A percentile compares a stretch with the other conserved stretches of the same genome.
These are phyloP conservation scores for Eucalyptus erythrocorys DNA, from an alignment of 345 rosid species.

Conservation along the genomic window DNA sequence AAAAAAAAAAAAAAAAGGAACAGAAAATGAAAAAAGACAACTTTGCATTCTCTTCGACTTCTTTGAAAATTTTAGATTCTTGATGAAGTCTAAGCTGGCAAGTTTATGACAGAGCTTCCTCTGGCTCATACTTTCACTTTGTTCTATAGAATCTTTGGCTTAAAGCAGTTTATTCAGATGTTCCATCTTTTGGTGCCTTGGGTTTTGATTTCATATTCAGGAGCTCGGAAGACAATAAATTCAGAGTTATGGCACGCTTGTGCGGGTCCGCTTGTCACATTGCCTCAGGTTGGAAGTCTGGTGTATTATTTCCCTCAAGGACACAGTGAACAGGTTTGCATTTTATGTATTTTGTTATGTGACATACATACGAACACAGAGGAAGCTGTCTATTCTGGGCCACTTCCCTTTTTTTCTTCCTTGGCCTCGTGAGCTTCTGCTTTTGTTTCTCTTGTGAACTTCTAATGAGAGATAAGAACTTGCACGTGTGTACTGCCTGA, in stretches of 20 bases:
- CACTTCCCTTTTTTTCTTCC: background rate
- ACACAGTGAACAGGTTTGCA: slow-evolving; percentile 91
- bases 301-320: slow-evolving; percentile 98
- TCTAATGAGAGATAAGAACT: background rate
- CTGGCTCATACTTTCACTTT: background rate
- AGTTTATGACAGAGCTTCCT: background rate
- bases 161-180: background rate
- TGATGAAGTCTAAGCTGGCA: background rate
- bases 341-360: background rate
- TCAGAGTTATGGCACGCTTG: slow-evolving; percentile 98
- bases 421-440: background rate
- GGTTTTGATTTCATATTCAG: slow-evolving; percentile 22
- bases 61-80: background rate
- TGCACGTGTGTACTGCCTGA: background rate
- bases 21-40: background rate
- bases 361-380: background rate
- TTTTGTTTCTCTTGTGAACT: background rate
- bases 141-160: background rate
- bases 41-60: background rate
- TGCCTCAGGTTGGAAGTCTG: slow-evolving; percentile 94
- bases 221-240: slow-evolving; percentile 54
- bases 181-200: background rate
- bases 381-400: background rate
- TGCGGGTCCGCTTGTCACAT: slow-evolving; percentile 92
- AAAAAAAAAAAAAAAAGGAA: background rate